Evolutionary conservation across 2,329 filamentous ascomycete genomes (phyloP), one percentile per base, ranked within the genome.

Genomic region (Coniella vitis): DNA sequence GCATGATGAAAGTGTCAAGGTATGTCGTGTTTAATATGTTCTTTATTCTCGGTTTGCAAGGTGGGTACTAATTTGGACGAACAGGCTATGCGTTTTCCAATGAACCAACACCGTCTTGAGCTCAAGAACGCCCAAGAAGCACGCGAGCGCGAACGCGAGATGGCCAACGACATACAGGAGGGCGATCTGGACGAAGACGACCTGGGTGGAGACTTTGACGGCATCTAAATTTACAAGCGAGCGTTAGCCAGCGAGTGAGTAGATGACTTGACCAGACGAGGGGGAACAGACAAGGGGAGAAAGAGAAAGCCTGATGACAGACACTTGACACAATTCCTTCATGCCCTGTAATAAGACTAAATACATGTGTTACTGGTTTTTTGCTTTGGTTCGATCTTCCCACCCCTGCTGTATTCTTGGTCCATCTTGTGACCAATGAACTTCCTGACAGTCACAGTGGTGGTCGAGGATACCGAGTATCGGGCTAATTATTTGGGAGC

Each of bases 111-210:
- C 70, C 83, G 93, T 16, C 76, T 97, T 48, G 93, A 98, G 70
- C 78, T 98, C 48, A 97, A 96, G 79, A 97, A 95, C 61, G 93
- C 93, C 0, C 91, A 97, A 68, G 94, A 98, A 70, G 93, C 93
- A n/a, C 81, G 93, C 44, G 93, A 98, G 68, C 80, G 93, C 17
- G 93, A 98, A 74, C 81, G 93, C 16, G 93, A 98, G 70, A 82
- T 98, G 76, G 93, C 90, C 55, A 97, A 97, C 77, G 93, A 98
- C 75, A 97, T 98, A 63, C 89, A 95, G 69, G 93, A 97, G 58
- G 93, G 91, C 17, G 93, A 98, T 63, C 78, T 95, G 68, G 93
- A 97, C 60, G 93, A 96, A 61, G 93, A 96, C 62, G 93, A 97
- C 71, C 84, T 94, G 41, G 90, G 88, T 47, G 91, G 90, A 50